Evolutionary conservation across 768 basidiomycete species (phyloP).

Genomic region (Collybia sordida): DNA sequence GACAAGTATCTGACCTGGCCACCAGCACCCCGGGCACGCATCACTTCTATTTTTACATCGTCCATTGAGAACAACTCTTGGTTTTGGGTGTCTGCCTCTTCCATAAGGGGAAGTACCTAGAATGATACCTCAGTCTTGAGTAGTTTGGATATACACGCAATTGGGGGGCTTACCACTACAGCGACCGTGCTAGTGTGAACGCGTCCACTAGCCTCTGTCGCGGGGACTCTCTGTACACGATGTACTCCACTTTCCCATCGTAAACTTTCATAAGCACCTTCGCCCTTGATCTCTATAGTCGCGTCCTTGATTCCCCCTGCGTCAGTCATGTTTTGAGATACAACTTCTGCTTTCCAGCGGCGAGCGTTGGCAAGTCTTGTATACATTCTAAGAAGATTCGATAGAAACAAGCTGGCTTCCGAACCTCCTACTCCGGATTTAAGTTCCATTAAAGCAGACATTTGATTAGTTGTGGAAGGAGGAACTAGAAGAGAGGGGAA

Average conservation of each 20-base stretch:
- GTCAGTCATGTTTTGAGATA: constrained; percentile 58
- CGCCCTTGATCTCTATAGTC: constrained; percentile 75
- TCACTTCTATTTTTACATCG: constrained; percentile 89
- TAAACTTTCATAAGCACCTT: constrained; percentile 75
- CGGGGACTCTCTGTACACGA: constrained; percentile 91
- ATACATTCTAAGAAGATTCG: constrained; percentile 83
- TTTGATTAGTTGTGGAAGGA: constrained; percentile 56
- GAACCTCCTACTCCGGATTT: constrained; percentile 93
- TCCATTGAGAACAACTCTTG: constrained; percentile 79
- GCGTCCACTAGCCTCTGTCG: constrained; percentile 84
- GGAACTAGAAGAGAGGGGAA: constrained; percentile 79
- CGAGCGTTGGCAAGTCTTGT: constrained; percentile 55
- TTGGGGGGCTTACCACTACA: constrained; percentile 60
- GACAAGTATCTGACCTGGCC: constrained; percentile 65
- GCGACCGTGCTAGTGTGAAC: constrained; percentile 92
- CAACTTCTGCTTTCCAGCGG: constrained; percentile 60
- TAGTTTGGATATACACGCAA: neutral
- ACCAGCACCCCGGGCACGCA: constrained; percentile 96
- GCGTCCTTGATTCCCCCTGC: constrained; percentile 76
- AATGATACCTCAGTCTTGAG: neutral
- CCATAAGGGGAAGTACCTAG: constrained; percentile 80
- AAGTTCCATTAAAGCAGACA: constrained; percentile 85
- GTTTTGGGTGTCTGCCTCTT: constrained; percentile 56
- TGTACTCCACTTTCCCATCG: constrained; percentile 96
- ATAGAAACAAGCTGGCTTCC: constrained; percentile 81